phyloP scores from a whole-genome alignment of 2,329 filamentous ascomycete species.

The Colletotrichum navitas region DNA sequence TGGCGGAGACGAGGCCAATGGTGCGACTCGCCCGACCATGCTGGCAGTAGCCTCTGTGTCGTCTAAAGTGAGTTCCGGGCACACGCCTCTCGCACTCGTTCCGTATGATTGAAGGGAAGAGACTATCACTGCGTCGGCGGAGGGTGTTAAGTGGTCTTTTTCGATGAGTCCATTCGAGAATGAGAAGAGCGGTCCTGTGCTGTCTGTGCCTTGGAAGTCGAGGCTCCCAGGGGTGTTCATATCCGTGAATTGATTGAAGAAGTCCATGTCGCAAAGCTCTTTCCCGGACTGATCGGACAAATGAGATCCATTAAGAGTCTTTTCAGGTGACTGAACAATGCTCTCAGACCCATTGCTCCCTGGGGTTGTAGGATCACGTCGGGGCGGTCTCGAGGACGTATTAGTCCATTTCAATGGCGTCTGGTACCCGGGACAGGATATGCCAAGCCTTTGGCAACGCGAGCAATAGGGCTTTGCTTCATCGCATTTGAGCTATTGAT shows the following conservation, averaged over 20 bases:
- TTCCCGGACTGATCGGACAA: not conserved
- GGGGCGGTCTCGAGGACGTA: not conserved
- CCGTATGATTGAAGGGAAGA: not conserved
- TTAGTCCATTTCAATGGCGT: conserved; percentile 18
- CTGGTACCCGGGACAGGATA: conserved; percentile 15
- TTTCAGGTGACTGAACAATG: not conserved
- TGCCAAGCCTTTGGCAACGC: conserved; percentile 23
- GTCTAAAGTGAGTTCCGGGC: not conserved
- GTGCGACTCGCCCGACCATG: not conserved
- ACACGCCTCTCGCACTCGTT: too few species aligned
- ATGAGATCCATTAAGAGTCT: not conserved
- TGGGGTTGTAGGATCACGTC: not conserved
- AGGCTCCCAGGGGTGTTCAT: conserved; percentile 1
- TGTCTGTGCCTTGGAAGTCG: not conserved
- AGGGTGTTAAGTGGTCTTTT: not conserved
- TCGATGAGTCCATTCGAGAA: not conserved
- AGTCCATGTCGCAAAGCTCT: not conserved
- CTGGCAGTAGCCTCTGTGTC: not conserved
- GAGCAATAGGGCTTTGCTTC: conserved; percentile 24
- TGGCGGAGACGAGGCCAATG: not conserved
- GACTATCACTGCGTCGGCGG: not conserved
- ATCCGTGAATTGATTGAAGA: conserved; percentile 9
- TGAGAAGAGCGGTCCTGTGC: not conserved
- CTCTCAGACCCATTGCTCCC: not conserved
- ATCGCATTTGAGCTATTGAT: conserved; percentile 23